A percentile compares a stretch with the other conserved stretches of the same genome.
These are phyloP conservation scores for Dacryopinax spathularia DNA, from an alignment of 768 basidiomycete species.

Conservation along the genomic window DNA sequence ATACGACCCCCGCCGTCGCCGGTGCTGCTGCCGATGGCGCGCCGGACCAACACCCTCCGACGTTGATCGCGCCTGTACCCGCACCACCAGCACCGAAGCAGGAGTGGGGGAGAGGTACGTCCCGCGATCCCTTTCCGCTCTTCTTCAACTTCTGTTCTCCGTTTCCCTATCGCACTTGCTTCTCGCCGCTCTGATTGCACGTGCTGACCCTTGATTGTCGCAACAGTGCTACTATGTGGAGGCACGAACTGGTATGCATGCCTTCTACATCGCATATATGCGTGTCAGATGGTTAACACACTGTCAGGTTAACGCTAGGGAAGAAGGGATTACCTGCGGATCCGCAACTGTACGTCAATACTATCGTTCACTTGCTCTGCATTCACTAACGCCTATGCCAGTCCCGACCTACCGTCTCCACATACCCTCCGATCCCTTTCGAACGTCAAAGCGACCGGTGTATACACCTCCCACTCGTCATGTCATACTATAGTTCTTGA, in stretches of 20 bases:
- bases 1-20: background rate
- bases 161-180: background rate
- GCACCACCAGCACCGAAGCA: background rate
- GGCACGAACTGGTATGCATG: slow-evolving; percentile 68
- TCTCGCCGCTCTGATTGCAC: background rate
- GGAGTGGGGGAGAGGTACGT: slow-evolving; percentile 10
- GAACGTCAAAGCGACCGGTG: slow-evolving; percentile 57
- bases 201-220: too few relatives aligned
- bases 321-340: slow-evolving; percentile 50
- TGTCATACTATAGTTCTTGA: slow-evolving; percentile 69
- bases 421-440: slow-evolving; percentile 78
- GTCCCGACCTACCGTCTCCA: slow-evolving; percentile 73
- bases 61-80: background rate
- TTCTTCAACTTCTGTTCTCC: background rate
- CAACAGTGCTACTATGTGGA: slow-evolving; percentile 70
- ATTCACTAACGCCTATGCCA: slow-evolving; percentile 15
- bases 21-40: background rate
- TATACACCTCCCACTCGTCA: slow-evolving; percentile 61
- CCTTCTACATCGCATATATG: too few relatives aligned
- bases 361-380: background rate
- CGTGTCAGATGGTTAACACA: too few relatives aligned
- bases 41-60: background rate
- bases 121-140: background rate
- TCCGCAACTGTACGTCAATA: slow-evolving; percentile 4
- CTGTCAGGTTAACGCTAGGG: slow-evolving; percentile 55